Base-by-base conservation (phyloP, 2,329 filamentous ascomycete genomes). In the Escovopsis sp. region DNA sequence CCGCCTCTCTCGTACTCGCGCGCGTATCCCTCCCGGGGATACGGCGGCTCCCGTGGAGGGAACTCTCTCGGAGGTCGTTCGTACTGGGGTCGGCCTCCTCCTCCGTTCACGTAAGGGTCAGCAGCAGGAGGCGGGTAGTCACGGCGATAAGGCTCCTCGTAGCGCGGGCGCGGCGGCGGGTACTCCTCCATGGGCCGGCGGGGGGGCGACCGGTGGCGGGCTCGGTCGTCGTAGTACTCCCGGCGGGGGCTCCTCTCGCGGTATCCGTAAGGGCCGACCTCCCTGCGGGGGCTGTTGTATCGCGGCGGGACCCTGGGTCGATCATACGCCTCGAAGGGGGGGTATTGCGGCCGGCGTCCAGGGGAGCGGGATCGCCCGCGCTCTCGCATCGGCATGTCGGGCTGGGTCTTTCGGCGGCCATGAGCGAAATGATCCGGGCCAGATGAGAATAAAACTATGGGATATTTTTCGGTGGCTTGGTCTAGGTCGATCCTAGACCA, bases 191-290 rank as follows among this genome's bases (percentile, higher is more conserved):
- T 66, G 31, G 80, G 77, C 16, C 79, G 78, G 45, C 81, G 79
- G 31, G 81, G 80, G 41, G 85, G 84, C 38, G 83, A 85, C 39
- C 84, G 79, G 51, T 87, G 86, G 34, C 79, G 73, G 48, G 81
- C 76, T 52, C 80, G 76, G 43, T 88, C 83, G 32, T 84, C 79
- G 59, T 94, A 93, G 61, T 94, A 93, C 41, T 88, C 81, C 46
- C 84, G 79, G 40, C 80, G 79, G 38, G 80, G 80, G 51, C 84
- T 88, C 49, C 87, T 78, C 52, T 92, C 85, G 54, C 88, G 86
- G 59, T 94, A 94, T 44, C 81, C 77, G 41, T 81, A 77, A 34
- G 70, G 73, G 21, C 15, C 35, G 45, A 68, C 69, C 13, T 66
- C 66, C 15, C 81, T 76, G 44, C 80, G 79, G 42, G 86, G 87